These are phyloP conservation scores for Ramaria sp. DNA, from an alignment of 768 basidiomycete species.

Conservation along the genomic window DNA sequence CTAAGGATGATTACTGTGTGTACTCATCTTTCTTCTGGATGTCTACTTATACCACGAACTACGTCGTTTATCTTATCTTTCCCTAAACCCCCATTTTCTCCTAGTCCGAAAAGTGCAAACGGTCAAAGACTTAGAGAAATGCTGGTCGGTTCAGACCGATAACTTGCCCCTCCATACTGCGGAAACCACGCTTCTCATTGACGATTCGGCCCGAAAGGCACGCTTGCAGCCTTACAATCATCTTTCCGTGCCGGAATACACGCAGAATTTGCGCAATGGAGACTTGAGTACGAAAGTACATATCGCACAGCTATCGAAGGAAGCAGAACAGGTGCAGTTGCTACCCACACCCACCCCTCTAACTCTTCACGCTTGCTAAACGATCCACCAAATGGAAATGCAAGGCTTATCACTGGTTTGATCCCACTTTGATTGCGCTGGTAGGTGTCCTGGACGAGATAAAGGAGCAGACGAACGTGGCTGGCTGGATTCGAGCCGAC, in stretches of 20 bases:
- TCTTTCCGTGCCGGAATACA: conserved; percentile 12
- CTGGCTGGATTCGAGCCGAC: conserved; percentile 53
- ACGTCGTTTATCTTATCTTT: not conserved
- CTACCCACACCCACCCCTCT: too few species aligned
- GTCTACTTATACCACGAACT: not conserved
- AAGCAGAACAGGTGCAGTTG: not conserved
- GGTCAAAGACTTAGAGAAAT: conserved; percentile 63
- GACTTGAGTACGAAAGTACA: not conserved
- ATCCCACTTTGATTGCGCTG: conserved; percentile 52
- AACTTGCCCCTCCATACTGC: conserved; percentile 6
- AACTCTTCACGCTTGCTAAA: not conserved
- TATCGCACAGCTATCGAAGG: not conserved
- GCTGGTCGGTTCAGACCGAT: conserved; percentile 42
- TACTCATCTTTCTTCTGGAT: conserved; percentile 17
- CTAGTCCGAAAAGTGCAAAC: conserved; percentile 36
- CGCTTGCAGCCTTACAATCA: conserved; percentile 19
- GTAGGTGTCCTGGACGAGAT: conserved; percentile 54
- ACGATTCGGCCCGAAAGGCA: conserved; percentile 18
- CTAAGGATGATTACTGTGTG: conserved; percentile 53
- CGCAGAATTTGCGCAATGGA: not conserved
- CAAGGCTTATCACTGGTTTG: conserved; percentile 16
- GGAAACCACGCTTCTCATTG: conserved; percentile 18
- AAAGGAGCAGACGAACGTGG: conserved; percentile 51
- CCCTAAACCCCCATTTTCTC: conserved; percentile 3
- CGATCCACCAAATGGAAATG: not conserved